These are phyloP conservation scores for Pulveroboletus ravenelii DNA, from an alignment of 768 basidiomycete genomes.

Conservation along the genomic window DNA sequence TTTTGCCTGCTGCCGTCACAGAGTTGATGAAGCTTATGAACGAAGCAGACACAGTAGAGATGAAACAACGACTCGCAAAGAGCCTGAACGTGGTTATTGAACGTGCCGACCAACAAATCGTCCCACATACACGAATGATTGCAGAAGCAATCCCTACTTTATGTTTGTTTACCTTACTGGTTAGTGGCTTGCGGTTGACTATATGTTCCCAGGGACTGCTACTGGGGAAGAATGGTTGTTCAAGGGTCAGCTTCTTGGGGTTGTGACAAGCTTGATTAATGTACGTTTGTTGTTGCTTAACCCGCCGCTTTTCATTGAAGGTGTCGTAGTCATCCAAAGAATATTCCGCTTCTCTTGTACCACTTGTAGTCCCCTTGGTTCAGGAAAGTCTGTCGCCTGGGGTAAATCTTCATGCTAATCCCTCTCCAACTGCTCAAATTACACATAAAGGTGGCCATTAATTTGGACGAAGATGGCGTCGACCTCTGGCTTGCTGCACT, in stretches of 20 bases:
- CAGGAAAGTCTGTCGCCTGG: conserved; percentile 57
- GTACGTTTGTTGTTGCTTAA: conserved; percentile 36
- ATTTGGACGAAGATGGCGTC: conserved; percentile 77
- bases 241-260: conserved; percentile 64
- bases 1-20: conserved; percentile 54
- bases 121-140: conserved; percentile 59
- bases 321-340: conserved; percentile 58
- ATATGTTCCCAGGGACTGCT: conserved; percentile 49
- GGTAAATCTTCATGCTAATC: conserved; percentile 32
- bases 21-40: conserved; percentile 66
- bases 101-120: conserved; percentile 48
- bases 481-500: conserved; percentile 71
- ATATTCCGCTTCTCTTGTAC: conserved; percentile 49
- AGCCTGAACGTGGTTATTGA: conserved; percentile 70
- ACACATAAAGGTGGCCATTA: conserved; percentile 49
- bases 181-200: conserved; percentile 4
- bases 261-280: conserved; percentile 64
- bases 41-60: conserved; percentile 73
- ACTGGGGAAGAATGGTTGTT: conserved; percentile 68
- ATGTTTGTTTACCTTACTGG: conserved; percentile 45
- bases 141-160: conserved; percentile 61
- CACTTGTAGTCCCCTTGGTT: conserved; percentile 59
- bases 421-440: background rate
- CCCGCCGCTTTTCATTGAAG: background rate
- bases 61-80: conserved; percentile 66